Base-by-base conservation (phyloP, 306 rosid genomes). In the Arachis hypogaea region DNA sequence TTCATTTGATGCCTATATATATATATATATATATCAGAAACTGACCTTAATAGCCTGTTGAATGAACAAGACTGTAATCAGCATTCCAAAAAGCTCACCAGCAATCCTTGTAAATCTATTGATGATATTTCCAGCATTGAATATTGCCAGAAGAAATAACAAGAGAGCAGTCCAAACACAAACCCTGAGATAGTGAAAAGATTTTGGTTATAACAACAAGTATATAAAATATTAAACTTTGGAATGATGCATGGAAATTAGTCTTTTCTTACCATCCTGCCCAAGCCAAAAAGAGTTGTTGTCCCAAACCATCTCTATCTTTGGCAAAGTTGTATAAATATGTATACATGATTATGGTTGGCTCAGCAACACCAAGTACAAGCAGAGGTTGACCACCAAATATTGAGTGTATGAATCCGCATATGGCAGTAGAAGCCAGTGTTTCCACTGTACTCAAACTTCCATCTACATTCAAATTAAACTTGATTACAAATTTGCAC, bases 341-440 rank as follows among this genome's bases (percentile, higher is more conserved):
- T 1, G 79, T 91, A 85, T 91, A 93, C 98, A 91, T 91, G 36
- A 93, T 90, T 57, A 89, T 86, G 5, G 98, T 93, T 9, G 98
- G 98, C 56, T 93, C 98, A 71, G 98, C 98, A 66, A 93, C 98
- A 76, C 98, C 98, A 3, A 93, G 44, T 30, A 93, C 74, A 72
- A 91, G 58, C 44, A 93, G 87, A 40, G 98, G 98, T 14, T 93
- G 98, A 1, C 98, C 97, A 29, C 97, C 98, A 11, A 91, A 66
- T 57, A 93, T 74, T 44, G 98, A 87, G 73, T 93, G 98, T 65
- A 93, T 91, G 65, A 91, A 79, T 76, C 98, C 97, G 77, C 98
- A 93, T 6, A 93, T 76, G 2, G 98, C 96, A 14, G 98, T 93
- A 42, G 98, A 91, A 58, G 91, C 87, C 78, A 93, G 68, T 55